A percentile compares a stretch with the other conserved stretches of the same genome.
Evolutionary conservation across 345 rosid genomes (phyloP).

Genomic region (Fremontodendron californicum): DNA sequence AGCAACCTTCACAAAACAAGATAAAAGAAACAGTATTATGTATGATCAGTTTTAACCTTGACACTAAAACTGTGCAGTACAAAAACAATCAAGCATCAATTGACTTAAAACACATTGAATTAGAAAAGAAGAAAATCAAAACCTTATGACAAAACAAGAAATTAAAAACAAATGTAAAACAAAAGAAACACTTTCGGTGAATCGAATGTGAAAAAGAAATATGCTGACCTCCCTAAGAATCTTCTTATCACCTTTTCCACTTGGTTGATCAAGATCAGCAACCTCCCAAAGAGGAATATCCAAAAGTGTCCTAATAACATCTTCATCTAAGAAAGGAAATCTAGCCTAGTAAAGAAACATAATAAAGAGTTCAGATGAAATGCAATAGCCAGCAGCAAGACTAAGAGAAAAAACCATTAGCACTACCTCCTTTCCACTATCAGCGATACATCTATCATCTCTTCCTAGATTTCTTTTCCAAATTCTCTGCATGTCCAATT

Average conservation of each 20-base stretch:
- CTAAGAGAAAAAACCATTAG: background rate
- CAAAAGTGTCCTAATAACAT: conserved; percentile 73
- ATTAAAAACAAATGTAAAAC: background rate
- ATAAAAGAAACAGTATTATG: background rate
- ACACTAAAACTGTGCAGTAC: background rate
- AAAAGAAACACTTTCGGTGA: background rate
- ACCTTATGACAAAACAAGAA: background rate
- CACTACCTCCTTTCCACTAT: conserved; percentile 84
- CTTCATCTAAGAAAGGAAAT: conserved; percentile 96
- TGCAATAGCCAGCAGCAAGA: background rate
- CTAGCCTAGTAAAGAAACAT: conserved; percentile 50
- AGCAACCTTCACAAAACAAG: conserved; percentile 58
- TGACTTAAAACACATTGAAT: background rate
- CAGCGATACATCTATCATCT: conserved; percentile 89
- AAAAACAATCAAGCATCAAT: background rate
- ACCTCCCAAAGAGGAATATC: conserved; percentile 84
- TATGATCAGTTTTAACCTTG: background rate
- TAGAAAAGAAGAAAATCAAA: background rate
- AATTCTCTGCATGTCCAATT: conserved; percentile 94
- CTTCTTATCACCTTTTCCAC: conserved; percentile 96
- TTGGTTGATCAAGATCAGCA: conserved; percentile 78
- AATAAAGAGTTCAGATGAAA: background rate
- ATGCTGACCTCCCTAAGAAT: conserved; percentile 76
- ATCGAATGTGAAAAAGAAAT: background rate
- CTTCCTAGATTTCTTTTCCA: conserved; percentile 97